phyloP scores from a whole-genome alignment of 2,329 filamentous ascomycete species.

The Ceratocystis huliohia region DNA sequence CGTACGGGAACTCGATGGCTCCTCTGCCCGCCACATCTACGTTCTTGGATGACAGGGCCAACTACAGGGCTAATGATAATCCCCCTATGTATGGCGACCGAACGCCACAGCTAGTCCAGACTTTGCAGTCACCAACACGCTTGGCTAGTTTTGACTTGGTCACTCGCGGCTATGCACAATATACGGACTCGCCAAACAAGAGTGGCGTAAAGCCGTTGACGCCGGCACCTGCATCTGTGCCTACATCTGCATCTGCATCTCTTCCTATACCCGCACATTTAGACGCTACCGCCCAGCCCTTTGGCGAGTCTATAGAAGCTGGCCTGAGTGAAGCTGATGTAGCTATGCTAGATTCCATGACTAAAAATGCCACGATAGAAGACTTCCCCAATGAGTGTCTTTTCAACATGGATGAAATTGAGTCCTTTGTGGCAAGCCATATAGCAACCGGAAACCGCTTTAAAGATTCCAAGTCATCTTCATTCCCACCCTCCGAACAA shows the following conservation, averaged over 20 bases:
- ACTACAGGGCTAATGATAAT: not conserved
- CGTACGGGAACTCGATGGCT: not conserved
- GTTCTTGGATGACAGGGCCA: not conserved
- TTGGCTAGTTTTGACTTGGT: not conserved
- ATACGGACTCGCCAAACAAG: not conserved
- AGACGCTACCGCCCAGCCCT: too few species aligned
- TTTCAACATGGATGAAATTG: conserved; percentile 20
- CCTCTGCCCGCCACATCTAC: not conserved
- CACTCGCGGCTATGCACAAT: not conserved
- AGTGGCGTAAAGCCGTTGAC: not conserved
- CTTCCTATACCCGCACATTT: too few species aligned
- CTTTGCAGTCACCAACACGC: not conserved
- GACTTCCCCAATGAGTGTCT: conserved; percentile 6
- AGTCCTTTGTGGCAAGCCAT: conserved; percentile 24
- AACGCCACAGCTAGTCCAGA: not conserved
- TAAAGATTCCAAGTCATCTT: not conserved
- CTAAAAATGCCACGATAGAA: conserved; percentile 5
- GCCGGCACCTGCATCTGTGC: too few species aligned
- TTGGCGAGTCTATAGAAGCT: not conserved
- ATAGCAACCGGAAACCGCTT: conserved; percentile 17
- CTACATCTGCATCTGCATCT: too few species aligned
- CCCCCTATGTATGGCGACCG: not conserved
- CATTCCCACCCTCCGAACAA: not conserved
- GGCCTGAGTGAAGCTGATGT: not conserved
- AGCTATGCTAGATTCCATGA: not conserved